These are phyloP conservation scores for Metahyphopichia silvanorum DNA, from an alignment of 805 yeast species.

Conservation along the genomic window DNA sequence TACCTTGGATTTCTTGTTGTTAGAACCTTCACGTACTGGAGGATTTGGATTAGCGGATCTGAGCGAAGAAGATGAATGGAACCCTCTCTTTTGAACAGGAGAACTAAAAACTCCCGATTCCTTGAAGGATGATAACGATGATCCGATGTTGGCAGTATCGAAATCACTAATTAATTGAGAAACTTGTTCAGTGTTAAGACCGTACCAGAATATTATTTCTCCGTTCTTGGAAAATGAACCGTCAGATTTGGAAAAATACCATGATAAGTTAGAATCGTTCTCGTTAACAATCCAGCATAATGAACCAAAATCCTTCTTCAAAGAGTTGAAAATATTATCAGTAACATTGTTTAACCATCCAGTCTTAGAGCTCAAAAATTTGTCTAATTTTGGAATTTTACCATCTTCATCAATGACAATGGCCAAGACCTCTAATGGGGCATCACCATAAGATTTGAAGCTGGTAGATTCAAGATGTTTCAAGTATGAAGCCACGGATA, in stretches of 20 bases:
- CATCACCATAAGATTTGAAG: conserved; percentile 88
- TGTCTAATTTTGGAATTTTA: conserved; percentile 68
- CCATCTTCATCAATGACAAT: conserved; percentile 55
- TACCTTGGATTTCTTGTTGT: conserved; percentile 62
- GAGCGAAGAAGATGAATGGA: conserved; percentile 33
- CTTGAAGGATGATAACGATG: conserved; percentile 34
- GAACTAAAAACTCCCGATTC: conserved; percentile 48
- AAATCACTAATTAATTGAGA: conserved; percentile 58
- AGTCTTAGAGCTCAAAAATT: conserved; percentile 78
- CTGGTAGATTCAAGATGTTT: conserved; percentile 58
- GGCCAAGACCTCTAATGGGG: conserved; percentile 91
- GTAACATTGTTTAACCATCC: conserved; percentile 98
- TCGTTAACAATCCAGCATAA: conserved; percentile 90
- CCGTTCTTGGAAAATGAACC: conserved; percentile 93
- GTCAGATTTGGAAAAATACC: conserved; percentile 90
- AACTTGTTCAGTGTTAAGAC: conserved; percentile 64
- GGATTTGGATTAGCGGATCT: conserved; percentile 62
- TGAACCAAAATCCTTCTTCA: conserved; percentile 67
- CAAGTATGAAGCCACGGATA: conserved; percentile 79
- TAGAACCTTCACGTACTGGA: conserved; percentile 63
- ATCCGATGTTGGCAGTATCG: conserved; percentile 31
- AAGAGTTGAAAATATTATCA: conserved; percentile 85
- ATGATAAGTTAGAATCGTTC: conserved; percentile 83
- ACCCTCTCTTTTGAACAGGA: conserved; percentile 49
- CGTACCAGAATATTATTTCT: conserved; percentile 92